Evolutionary conservation across 108 stramenopile genomes (phyloP).

Genomic region (Pseudonitzschia multiseries): DNA sequence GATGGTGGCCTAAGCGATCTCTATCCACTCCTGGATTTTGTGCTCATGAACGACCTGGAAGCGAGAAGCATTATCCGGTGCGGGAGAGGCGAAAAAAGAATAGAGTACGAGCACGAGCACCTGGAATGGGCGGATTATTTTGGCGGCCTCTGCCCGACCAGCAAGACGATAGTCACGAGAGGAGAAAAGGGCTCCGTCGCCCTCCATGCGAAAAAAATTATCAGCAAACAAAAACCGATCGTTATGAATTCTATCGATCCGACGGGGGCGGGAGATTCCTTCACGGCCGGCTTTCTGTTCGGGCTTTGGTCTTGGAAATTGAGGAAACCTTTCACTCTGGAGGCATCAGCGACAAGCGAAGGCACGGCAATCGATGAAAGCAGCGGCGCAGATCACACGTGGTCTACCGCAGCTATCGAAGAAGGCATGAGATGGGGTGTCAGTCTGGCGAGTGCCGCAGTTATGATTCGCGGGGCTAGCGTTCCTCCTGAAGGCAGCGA

Average conservation of each 20-base stretch:
- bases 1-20: conserved; percentile 66
- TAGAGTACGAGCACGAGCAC: conserved; percentile 26
- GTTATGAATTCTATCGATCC: conserved; percentile 52
- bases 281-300: conserved; percentile 75
- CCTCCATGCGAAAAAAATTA: conserved; percentile 39
- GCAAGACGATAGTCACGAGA: conserved; percentile 59
- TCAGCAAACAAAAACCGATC: conserved; percentile 41
- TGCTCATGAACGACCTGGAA: conserved; percentile 74
- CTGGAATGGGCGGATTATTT: conserved; percentile 47
- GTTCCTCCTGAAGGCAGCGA: conserved; percentile 37
- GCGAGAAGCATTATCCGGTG: conserved; percentile 42
- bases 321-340: not conserved
- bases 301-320: conserved; percentile 47
- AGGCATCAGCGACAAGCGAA: conserved; percentile 7
- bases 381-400: conserved; percentile 14
- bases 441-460: conserved; percentile 55
- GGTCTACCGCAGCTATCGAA: conserved; percentile 39
- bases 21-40: conserved; percentile 58
- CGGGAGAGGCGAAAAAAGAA: conserved; percentile 5
- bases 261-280: conserved; percentile 84
- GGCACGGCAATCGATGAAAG: not conserved
- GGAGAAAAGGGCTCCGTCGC: conserved; percentile 62
- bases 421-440: conserved; percentile 61
- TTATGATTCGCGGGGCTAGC: conserved; percentile 67
- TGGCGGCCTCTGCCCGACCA: conserved; percentile 29